These are phyloP conservation scores for Metarhizium robertsii DNA, from an alignment of 2,329 filamentous ascomycete species.

Conservation along the genomic window DNA sequence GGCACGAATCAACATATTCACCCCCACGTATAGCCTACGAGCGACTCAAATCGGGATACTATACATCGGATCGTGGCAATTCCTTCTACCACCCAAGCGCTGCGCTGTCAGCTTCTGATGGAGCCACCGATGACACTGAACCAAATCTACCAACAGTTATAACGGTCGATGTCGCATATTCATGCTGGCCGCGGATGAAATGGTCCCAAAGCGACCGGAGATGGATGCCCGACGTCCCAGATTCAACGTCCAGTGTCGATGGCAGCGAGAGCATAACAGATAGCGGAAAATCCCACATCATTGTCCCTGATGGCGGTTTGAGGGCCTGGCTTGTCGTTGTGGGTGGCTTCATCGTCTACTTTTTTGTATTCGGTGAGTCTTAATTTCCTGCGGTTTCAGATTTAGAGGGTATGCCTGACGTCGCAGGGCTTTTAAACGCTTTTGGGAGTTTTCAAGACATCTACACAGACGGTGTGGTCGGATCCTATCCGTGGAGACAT, in stretches of 20 bases:
- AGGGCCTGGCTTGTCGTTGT: slow-evolving; percentile 23
- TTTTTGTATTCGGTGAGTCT: slow-evolving; percentile 17
- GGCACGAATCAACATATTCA: background rate
- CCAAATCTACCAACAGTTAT: background rate
- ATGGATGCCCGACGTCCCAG: background rate
- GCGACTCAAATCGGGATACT: background rate
- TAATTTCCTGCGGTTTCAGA: background rate
- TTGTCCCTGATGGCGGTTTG: slow-evolving; percentile 16
- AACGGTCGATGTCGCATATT: background rate
- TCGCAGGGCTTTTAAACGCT: slow-evolving; percentile 22
- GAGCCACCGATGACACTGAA: background rate
- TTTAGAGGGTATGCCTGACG: background rate
- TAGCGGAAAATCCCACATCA: background rate
- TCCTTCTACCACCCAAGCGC: background rate
- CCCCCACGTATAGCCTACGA: background rate
- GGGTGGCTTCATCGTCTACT: slow-evolving; percentile 20
- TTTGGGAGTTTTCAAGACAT: slow-evolving; percentile 48
- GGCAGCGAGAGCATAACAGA: background rate
- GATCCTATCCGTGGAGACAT: slow-evolving; percentile 16
- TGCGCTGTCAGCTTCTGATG: background rate
- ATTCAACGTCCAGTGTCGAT: background rate
- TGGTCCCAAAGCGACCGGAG: background rate
- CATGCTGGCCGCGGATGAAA: background rate
- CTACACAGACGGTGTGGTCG: slow-evolving; percentile 25
- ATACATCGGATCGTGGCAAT: background rate